Conservation (phyloP, 225 moss, liverwort and hornwort genomes). For the Physcomitrellopsis africana region DNA sequence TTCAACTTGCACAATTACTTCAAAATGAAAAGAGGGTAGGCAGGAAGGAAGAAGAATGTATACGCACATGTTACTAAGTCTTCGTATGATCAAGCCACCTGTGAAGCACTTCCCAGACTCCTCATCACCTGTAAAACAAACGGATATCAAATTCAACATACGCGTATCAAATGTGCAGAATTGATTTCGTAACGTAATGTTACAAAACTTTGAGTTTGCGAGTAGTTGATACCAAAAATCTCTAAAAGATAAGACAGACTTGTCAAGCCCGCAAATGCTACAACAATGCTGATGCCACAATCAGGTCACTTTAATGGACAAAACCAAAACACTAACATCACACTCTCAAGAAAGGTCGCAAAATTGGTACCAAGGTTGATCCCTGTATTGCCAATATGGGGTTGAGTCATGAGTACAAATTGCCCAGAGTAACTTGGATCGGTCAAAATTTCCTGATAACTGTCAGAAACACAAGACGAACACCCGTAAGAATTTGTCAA, state of each 20-base stretch:
- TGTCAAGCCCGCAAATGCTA: constrained; percentile 12
- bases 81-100: constrained; percentile 83
- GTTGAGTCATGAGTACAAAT: constrained; percentile 97
- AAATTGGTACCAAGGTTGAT: constrained; percentile 68
- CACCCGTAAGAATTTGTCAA: neutral
- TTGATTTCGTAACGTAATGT: neutral
- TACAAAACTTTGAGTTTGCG: neutral
- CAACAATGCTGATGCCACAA: neutral
- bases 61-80: constrained; percentile 69
- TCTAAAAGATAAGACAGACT: neutral
- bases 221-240: no score
- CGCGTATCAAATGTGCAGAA: neutral
- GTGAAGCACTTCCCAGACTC: constrained; percentile 83
- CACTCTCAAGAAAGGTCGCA: neutral
- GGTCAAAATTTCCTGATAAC: constrained; percentile 96
- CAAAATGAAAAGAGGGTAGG: no score
- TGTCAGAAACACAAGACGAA: constrained; percentile 26
- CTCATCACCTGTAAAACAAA: constrained; percentile 69
- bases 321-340: constrained; percentile 15
- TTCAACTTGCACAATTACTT: neutral
- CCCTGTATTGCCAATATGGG: constrained; percentile 98
- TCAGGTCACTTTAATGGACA: constrained; percentile 15
- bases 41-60: constrained; percentile 12
- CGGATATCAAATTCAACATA: neutral
- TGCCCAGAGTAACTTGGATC: constrained; percentile 99